A percentile compares a stretch with the other conserved stretches of the same genome.
Conservation (phyloP, 495 filamentous ascomycete genomes). For the Hypoxylon rickii region DNA sequence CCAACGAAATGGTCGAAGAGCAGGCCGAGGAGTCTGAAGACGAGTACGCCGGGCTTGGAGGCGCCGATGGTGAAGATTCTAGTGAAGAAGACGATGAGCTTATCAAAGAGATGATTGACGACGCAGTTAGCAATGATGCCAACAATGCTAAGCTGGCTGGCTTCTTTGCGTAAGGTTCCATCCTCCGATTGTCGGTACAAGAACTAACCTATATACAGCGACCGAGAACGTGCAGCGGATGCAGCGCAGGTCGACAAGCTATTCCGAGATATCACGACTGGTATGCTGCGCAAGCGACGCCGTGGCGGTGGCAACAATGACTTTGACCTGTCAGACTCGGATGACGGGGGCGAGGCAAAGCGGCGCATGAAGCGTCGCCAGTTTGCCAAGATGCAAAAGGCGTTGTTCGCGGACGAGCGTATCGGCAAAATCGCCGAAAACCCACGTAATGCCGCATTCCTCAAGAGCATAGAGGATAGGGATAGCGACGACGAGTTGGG, state of each 20-base stretch:
- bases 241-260: conserved; percentile 88
- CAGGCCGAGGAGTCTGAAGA: conserved; percentile 98
- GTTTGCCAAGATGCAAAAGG: conserved; percentile 89
- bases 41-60: conserved; percentile 94
- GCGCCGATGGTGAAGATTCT: conserved; percentile 84
- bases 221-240: conserved; percentile 68
- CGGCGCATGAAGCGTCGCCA: conserved; percentile 82
- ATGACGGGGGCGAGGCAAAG: conserved; percentile 78
- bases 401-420: conserved; percentile 86
- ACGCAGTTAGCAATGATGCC: conserved; percentile 67
- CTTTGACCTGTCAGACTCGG: conserved; percentile 83
- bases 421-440: conserved; percentile 89
- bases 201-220: conserved; percentile 48
- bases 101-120: conserved; percentile 88
- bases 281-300: conserved; percentile 78
- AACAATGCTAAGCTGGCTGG: conserved; percentile 83
- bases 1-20: conserved; percentile 85
- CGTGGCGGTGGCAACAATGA: conserved; percentile 61
- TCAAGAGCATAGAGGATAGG: conserved; percentile 84
- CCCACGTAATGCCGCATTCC: conserved; percentile 87
- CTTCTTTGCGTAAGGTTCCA: conserved; percentile 77
- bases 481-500: conserved; percentile 79
- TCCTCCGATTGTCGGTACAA: not conserved
- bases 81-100: conserved; percentile 66
- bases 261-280: conserved; percentile 88